Evolutionary conservation across 169 alveolate species (phyloP).

Genomic region (Theileria parva): DNA sequence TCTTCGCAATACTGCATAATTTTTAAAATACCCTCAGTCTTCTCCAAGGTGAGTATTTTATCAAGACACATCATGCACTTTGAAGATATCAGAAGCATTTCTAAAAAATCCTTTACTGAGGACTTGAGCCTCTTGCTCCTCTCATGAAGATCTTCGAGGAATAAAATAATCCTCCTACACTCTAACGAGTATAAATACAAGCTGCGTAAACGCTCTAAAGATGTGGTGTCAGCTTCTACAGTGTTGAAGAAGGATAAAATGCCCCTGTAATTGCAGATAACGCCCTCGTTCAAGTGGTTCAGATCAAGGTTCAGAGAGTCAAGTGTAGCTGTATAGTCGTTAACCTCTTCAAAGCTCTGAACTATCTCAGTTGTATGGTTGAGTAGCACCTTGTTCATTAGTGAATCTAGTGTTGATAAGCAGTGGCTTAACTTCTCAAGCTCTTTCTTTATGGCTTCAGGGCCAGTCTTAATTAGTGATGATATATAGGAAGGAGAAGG

Average conservation of each 20-base stretch:
- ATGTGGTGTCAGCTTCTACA: conserved; percentile 19
- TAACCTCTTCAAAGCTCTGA: conserved; percentile 47
- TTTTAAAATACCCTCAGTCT: conserved; percentile 8
- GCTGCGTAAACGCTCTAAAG: conserved; percentile 39
- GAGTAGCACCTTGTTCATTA: conserved; percentile 43
- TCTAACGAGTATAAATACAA: conserved; percentile 42
- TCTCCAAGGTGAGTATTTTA: conserved; percentile 10
- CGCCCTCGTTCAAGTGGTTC: conserved; percentile 1
- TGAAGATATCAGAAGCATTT: conserved; percentile 16
- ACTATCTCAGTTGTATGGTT: conserved; percentile 59
- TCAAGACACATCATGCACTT: conserved; percentile 10
- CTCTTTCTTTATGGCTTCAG: conserved; percentile 31
- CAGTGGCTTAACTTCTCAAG: conserved; percentile 53
- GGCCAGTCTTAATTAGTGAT: conserved; percentile 18
- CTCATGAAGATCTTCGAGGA: conserved; percentile 11
- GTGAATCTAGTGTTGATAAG: conserved; percentile 20
- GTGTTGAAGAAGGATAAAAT: conserved; percentile 30
- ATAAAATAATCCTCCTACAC: conserved; percentile 24
- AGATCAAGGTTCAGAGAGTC: conserved; percentile 22
- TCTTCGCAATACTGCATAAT: conserved; percentile 17
- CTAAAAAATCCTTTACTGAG: conserved; percentile 14
- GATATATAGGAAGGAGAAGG: conserved; percentile 40
- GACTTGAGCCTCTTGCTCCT: conserved; percentile 1
- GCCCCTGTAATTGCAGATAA: conserved; percentile 20
- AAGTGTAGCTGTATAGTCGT: conserved; percentile 16